Base-by-base conservation (phyloP, 2,329 filamentous ascomycete genomes). In the Chrysoporthe puriensis region DNA sequence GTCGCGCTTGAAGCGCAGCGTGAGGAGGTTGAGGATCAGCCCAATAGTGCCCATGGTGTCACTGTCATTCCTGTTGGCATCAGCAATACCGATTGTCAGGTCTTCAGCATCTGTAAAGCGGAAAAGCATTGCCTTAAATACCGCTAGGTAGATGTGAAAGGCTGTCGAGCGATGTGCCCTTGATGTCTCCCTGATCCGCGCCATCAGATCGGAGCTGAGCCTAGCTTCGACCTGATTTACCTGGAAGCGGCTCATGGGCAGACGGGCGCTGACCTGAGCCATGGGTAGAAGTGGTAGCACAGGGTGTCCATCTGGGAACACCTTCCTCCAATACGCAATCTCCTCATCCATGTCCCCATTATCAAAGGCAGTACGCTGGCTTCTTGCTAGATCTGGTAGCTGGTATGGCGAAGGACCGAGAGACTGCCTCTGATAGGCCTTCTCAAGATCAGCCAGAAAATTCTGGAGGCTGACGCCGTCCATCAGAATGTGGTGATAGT, bases 141-240 rank as follows among this genome's bases (percentile, higher is more conserved):
- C 74, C 0, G 82, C 77, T 2, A 86, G 74, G 68, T 82, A 80
- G 67, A 85, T 77, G 62, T 86, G 82, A 69, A 85, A 86, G 0
- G 73, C 66, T 0, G 75, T 75, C 16, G 60, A 58, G 6, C 48
- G 32, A 14, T 46, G 44, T 2, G 5, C 34, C 36, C 18, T 42
- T 2, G n/a, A 36, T 8, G 6, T 6, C 1, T n/a, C 16, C 13
- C 52, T 61, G 40, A 58, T 21, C 2, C n/a, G 44, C 2, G 11
- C 43, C 1, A 18, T n/a, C 18, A 52, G 9, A 7, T 50, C 43
- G n/a, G 43, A 21, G 6, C 36, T 34, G 7, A 64, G 36, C 13
- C 44, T 32, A 11, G 16, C 16, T 18, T 59, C 26, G 26, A 50
- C 42, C 26, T 64, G 44, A 63, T 43, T 21, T 68, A 59, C 1